These are phyloP conservation scores for Apiotrichum sp. DNA, from an alignment of 1,284 basidiomycete genomes.

Conservation along the genomic window DNA sequence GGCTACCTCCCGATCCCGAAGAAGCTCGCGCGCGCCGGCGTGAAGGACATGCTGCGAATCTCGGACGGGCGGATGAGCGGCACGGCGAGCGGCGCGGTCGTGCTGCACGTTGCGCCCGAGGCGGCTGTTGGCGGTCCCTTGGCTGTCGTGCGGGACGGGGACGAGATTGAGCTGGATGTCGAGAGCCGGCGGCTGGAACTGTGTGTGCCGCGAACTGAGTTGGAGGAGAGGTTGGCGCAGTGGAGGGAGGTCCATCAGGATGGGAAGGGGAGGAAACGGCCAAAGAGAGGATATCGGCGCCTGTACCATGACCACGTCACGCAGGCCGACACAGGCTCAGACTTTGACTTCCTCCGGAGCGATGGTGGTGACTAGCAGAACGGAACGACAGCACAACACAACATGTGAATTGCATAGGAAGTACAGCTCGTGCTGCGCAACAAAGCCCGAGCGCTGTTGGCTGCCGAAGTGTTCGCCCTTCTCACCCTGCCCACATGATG, in stretches of 20 bases:
- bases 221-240: slow-evolving; percentile 20
- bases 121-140: slow-evolving; percentile 42
- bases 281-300: slow-evolving; percentile 32
- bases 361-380: background rate
- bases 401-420: too few relatives aligned
- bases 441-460: too few relatives aligned
- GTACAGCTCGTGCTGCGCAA: too few relatives aligned
- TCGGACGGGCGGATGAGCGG: slow-evolving; percentile 44
- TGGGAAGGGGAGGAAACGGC: slow-evolving; percentile 1
- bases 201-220: slow-evolving; percentile 21
- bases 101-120: slow-evolving; percentile 44
- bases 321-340: slow-evolving; percentile 38
- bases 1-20: slow-evolving; percentile 43
- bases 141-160: slow-evolving; percentile 38
- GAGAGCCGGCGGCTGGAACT: slow-evolving; percentile 26
- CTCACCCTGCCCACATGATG: too few relatives aligned
- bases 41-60: slow-evolving; percentile 43
- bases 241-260: slow-evolving; percentile 12
- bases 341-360: slow-evolving; percentile 36
- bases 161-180: slow-evolving; percentile 38
- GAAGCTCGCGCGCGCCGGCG: slow-evolving; percentile 36
- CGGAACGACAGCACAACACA: too few relatives aligned
- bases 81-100: slow-evolving; percentile 40
- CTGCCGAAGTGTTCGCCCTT: too few relatives aligned
- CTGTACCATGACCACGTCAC: slow-evolving; percentile 33